A percentile compares a stretch with the other conserved stretches of the same genome.
phyloP scores from a whole-genome alignment of 2,329 filamentous ascomycete species.

The Colletotrichum falcatum region DNA sequence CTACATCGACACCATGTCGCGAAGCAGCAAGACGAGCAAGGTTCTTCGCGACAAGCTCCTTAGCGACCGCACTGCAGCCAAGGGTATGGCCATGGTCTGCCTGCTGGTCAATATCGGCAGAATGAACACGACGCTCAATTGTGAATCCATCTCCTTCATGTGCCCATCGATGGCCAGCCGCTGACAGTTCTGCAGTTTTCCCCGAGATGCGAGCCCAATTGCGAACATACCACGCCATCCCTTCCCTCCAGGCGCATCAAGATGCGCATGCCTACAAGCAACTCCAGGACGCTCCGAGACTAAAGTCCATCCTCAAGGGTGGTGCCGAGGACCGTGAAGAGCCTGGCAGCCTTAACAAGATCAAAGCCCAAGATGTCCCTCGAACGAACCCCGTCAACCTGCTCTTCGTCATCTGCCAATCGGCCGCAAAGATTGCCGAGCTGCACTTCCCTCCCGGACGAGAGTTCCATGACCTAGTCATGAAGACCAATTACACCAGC shows the following conservation, averaged over 20 bases:
- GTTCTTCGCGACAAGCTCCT: constrained; percentile 96
- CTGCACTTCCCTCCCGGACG: constrained; percentile 86
- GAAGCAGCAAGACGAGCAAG: constrained; percentile 99
- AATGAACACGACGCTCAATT: constrained; percentile 99
- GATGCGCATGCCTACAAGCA: constrained; percentile 98
- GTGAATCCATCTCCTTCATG: constrained; percentile 64
- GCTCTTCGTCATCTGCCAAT: constrained; percentile 93
- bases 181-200: constrained; percentile 76
- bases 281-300: constrained; percentile 91
- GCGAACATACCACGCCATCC: constrained; percentile 97
- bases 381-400: constrained; percentile 98
- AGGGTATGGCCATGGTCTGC: constrained; percentile 99
- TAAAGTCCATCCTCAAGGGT: constrained; percentile 98
- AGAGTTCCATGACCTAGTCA: constrained; percentile 97
- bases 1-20: constrained; percentile 98
- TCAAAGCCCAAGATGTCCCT: constrained; percentile 73
- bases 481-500: constrained; percentile 87
- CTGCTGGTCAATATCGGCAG: constrained; percentile 95
- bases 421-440: constrained; percentile 91
- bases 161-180: constrained; percentile 7
- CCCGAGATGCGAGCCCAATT: constrained; percentile 99
- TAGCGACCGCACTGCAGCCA: constrained; percentile 89
- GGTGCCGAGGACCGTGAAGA: constrained; percentile 91
- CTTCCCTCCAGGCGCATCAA: constrained; percentile 93
- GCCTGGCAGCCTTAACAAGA: constrained; percentile 84